These are phyloP conservation scores for Fennellomyces sp. DNA, from an alignment of 371 early-diverging fungal genomes.

Conservation along the genomic window DNA sequence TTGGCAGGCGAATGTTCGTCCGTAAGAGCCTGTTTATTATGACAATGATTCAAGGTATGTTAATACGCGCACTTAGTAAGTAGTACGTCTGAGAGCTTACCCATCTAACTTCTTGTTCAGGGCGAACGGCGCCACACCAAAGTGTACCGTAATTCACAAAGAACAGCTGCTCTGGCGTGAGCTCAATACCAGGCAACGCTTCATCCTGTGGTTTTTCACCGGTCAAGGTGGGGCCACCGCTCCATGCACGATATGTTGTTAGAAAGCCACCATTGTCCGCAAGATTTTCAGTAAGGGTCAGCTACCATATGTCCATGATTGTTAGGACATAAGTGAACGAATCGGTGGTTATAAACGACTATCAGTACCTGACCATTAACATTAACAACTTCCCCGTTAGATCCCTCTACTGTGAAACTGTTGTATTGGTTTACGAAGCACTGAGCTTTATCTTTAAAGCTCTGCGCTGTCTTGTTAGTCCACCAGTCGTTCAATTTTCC, in stretches of 20 bases:
- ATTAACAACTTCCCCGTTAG: conserved; percentile 19
- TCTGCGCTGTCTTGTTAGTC: conserved; percentile 47
- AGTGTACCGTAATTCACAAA: conserved; percentile 55
- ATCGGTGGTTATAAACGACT: background rate
- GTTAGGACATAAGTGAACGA: background rate
- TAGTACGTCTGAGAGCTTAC: conserved; percentile 19
- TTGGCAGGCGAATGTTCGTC: conserved; percentile 57
- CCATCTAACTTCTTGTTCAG: conserved; percentile 32
- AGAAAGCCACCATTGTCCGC: conserved; percentile 79
- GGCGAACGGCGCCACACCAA: conserved; percentile 51
- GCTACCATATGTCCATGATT: conserved; percentile 1
- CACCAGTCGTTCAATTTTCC: conserved; percentile 64
- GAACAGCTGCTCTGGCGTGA: conserved; percentile 55
- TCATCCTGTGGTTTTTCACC: conserved; percentile 23
- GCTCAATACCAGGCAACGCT: conserved; percentile 56
- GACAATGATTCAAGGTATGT: background rate
- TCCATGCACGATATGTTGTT: conserved; percentile 32
- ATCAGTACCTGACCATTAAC: conserved; percentile 45
- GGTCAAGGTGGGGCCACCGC: background rate
- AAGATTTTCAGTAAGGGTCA: conserved; percentile 72
- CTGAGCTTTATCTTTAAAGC: conserved; percentile 53
- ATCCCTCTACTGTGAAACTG: conserved; percentile 39
- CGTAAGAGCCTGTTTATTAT: conserved; percentile 26
- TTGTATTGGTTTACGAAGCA: conserved; percentile 71
- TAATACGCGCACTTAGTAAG: background rate